A percentile compares a stretch with the other conserved stretches of the same genome.
phyloP scores from a whole-genome alignment of 2,329 filamentous ascomycete genomes.

The Arthrinium puccinioides region DNA sequence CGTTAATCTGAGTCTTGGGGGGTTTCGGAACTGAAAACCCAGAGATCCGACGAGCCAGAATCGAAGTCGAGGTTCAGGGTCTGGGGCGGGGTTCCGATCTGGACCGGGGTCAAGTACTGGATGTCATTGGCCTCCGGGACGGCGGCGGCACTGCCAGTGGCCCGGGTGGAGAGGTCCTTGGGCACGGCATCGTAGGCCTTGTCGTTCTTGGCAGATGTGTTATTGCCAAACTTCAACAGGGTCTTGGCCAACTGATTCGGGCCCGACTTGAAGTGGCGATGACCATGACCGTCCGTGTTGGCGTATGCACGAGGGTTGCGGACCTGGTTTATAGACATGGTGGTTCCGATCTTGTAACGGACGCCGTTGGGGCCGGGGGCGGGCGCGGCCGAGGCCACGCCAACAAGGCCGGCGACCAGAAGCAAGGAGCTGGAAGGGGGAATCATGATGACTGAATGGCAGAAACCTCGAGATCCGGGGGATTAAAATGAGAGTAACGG shows the following conservation, averaged over 20 bases:
- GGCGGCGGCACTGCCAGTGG: slow-evolving; percentile 9
- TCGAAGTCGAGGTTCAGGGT: slow-evolving; percentile 36
- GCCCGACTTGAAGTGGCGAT: slow-evolving; percentile 5
- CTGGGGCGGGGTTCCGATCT: slow-evolving; percentile 32
- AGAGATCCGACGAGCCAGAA: slow-evolving; percentile 38
- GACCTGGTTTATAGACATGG: slow-evolving; percentile 5
- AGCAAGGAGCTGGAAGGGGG: not conserved
- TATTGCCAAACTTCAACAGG: slow-evolving; percentile 11
- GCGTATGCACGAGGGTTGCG: too few species aligned
- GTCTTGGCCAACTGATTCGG: slow-evolving; percentile 12
- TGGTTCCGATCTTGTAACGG: slow-evolving; percentile 1
- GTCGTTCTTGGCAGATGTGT: slow-evolving; percentile 8
- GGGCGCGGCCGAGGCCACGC: slow-evolving; percentile 2
- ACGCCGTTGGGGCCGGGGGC: not conserved
- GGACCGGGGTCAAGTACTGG: slow-evolving; percentile 4
- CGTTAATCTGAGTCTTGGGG: slow-evolving; percentile 22
- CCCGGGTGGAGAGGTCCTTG: not conserved
- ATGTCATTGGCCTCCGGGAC: slow-evolving; percentile 7
- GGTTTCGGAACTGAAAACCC: slow-evolving; percentile 36
- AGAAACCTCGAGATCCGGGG: too few species aligned
- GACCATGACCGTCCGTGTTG: slow-evolving; percentile 2
- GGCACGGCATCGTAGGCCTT: slow-evolving; percentile 5
- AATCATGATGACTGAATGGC: not conserved
- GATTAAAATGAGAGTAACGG: too few species aligned
- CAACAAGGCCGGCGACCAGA: not conserved